Percentiles rank a stretch among this genome's conserved stretches.
These are phyloP conservation scores for Alternaria arborescens DNA, from an alignment of 2,329 filamentous ascomycete genomes.

Conservation along the genomic window DNA sequence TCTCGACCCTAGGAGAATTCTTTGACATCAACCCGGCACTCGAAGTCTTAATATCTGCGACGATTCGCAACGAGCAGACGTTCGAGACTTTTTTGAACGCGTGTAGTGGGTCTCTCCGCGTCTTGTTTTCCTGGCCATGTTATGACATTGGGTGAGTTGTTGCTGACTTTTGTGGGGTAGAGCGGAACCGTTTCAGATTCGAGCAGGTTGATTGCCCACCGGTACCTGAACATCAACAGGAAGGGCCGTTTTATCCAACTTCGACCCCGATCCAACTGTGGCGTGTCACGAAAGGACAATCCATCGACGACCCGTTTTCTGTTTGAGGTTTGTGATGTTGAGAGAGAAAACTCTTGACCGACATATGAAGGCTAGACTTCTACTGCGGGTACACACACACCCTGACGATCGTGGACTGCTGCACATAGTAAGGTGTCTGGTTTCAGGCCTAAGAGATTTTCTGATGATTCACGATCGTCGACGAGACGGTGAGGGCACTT, in stretches of 20 bases:
- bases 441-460: constrained; percentile 16
- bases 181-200: constrained; percentile 48
- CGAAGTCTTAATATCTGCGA: constrained; percentile 72
- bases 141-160: constrained; percentile 34
- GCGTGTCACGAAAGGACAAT: constrained; percentile 47
- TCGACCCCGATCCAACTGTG: constrained; percentile 68
- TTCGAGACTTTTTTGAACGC: constrained; percentile 69
- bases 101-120: constrained; percentile 60
- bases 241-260: constrained; percentile 71
- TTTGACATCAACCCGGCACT: constrained; percentile 65
- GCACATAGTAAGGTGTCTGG: constrained; percentile 28
- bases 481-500: constrained; percentile 31
- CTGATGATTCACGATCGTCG: constrained; percentile 19
- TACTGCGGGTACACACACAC: constrained; percentile 19
- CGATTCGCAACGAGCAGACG: constrained; percentile 74
- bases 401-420: constrained; percentile 26
- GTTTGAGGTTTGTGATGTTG: constrained; percentile 26
- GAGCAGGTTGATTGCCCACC: constrained; percentile 43
- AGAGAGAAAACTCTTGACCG: constrained; percentile 21
- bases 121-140: constrained; percentile 26
- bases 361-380: constrained; percentile 32
- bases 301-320: constrained; percentile 34
- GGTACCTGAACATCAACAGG: constrained; percentile 55
- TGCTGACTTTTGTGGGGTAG: constrained; percentile 52
- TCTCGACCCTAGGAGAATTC: constrained; percentile 70